These are phyloP conservation scores for Aspergillus costaricaensis DNA, from an alignment of 2,329 filamentous ascomycete species.

Conservation along the genomic window DNA sequence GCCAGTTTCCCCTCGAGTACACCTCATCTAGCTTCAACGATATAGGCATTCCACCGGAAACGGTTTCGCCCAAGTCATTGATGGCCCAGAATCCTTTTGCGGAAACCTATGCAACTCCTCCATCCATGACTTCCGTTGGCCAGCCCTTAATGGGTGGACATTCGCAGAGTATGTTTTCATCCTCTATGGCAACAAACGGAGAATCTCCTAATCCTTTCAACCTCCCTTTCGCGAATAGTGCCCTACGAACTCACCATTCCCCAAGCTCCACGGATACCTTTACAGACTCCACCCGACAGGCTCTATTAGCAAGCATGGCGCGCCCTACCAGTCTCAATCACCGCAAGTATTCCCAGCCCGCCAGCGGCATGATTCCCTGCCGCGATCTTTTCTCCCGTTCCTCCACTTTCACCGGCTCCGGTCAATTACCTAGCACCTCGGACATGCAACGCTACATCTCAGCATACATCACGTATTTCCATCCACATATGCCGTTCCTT, in stretches of 20 bases:
- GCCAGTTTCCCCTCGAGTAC: slow-evolving; percentile 74
- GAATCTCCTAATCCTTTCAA: slow-evolving; percentile 51
- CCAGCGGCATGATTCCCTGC: slow-evolving; percentile 51
- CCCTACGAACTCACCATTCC: slow-evolving; percentile 60
- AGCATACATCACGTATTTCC: slow-evolving; percentile 88
- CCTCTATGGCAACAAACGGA: slow-evolving; percentile 46
- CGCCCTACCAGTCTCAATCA: slow-evolving; percentile 60
- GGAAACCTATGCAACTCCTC: slow-evolving; percentile 77
- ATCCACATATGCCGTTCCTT: slow-evolving; percentile 91
- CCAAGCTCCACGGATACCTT: slow-evolving; percentile 66
- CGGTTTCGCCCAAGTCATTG: slow-evolving; percentile 75
- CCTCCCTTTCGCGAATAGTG: slow-evolving; percentile 59
- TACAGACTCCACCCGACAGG: slow-evolving; percentile 66
- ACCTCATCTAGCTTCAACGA: slow-evolving; percentile 75
- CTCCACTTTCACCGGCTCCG: slow-evolving; percentile 43
- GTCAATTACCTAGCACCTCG: slow-evolving; percentile 72
- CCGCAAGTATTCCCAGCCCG: slow-evolving; percentile 62
- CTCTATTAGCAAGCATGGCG: slow-evolving; percentile 62
- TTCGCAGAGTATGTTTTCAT: slow-evolving; percentile 54
- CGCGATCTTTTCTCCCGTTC: slow-evolving; percentile 40
- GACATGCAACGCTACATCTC: slow-evolving; percentile 89
- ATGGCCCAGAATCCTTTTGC: slow-evolving; percentile 67
- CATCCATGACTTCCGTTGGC: slow-evolving; percentile 73
- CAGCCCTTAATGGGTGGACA: slow-evolving; percentile 69
- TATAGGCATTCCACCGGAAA: slow-evolving; percentile 67